Evolutionary conservation across 805 yeast genomes (phyloP).

Genomic region (Scheffersomyces amazonensis): DNA sequence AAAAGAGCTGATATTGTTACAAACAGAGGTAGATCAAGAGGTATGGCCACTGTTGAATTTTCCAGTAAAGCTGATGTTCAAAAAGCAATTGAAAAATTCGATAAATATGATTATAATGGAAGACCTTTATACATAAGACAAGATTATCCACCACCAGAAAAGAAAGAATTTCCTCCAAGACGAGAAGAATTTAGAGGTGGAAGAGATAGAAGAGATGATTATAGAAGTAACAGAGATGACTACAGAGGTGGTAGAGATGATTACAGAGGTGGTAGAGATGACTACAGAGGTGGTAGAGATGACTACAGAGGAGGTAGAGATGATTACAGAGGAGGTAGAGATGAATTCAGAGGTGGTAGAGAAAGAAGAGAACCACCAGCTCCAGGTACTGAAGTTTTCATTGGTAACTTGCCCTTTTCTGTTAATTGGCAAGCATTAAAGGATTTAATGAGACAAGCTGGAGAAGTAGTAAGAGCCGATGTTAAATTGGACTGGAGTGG

Average conservation of each 20-base stretch:
- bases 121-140: constrained; percentile 87
- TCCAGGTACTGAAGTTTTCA: constrained; percentile 60
- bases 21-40: constrained; percentile 76
- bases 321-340: constrained; percentile 14
- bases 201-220: constrained; percentile 13
- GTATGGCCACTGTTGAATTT: constrained; percentile 91
- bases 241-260: constrained; percentile 8
- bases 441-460: constrained; percentile 76
- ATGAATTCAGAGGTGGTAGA: constrained; percentile 11
- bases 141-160: constrained; percentile 79
- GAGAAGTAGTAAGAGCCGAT: constrained; percentile 80
- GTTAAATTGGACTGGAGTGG: constrained; percentile 65
- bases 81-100: constrained; percentile 66
- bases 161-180: constrained; percentile 20
- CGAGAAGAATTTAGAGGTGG: constrained; percentile 11
- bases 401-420: constrained; percentile 82
- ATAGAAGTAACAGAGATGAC: constrained; percentile 12
- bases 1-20: constrained; percentile 81
- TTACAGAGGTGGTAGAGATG: constrained; percentile 14
- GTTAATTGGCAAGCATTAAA: constrained; percentile 81
- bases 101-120: constrained; percentile 63
- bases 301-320: constrained; percentile 20
- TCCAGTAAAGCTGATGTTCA: constrained; percentile 60
- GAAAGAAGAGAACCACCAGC: constrained; percentile 6
- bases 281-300: constrained; percentile 22